These are phyloP conservation scores for Lactarius hatsudake DNA, from an alignment of 768 basidiomycete genomes.

Conservation along the genomic window DNA sequence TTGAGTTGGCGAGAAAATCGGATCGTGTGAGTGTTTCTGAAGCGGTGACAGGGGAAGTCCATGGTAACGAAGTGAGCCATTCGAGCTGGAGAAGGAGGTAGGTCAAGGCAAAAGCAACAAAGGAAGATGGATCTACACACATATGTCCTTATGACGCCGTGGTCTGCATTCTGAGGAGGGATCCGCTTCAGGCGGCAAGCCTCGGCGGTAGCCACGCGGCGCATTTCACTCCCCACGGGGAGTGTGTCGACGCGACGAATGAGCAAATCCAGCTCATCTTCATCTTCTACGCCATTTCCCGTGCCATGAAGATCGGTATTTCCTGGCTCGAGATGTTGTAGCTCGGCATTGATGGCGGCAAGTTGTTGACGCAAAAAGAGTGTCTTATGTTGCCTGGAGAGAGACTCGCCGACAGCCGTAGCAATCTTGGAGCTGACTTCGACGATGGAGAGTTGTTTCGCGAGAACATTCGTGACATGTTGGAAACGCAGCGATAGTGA, in stretches of 20 bases:
- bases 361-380: conserved; percentile 83
- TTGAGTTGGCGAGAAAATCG: conserved; percentile 66
- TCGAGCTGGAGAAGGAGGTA: conserved; percentile 64
- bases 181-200: conserved; percentile 72
- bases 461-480: conserved; percentile 66
- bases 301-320: conserved; percentile 3
- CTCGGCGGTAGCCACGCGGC: too few species aligned
- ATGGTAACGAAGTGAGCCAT: conserved; percentile 85
- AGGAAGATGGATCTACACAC: conserved; percentile 42
- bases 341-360: conserved; percentile 74
- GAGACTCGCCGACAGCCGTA: conserved; percentile 78
- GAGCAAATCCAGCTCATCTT: conserved; percentile 75
- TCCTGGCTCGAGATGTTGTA: conserved; percentile 48
- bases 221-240: conserved; percentile 66
- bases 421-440: conserved; percentile 83
- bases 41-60: conserved; percentile 54
- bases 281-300: conserved; percentile 46
- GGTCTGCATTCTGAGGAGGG: conserved; percentile 87
- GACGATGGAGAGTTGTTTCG: conserved; percentile 72
- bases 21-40: conserved; percentile 46
- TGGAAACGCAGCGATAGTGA: conserved; percentile 61
- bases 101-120: neutral
- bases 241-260: conserved; percentile 65
- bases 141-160: conserved; percentile 46
- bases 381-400: conserved; percentile 87